Percentiles rank a stretch among this genome's conserved stretches.
These are phyloP conservation scores for Pyrenula massariospora DNA, from an alignment of 495 filamentous ascomycete species.

Conservation along the genomic window DNA sequence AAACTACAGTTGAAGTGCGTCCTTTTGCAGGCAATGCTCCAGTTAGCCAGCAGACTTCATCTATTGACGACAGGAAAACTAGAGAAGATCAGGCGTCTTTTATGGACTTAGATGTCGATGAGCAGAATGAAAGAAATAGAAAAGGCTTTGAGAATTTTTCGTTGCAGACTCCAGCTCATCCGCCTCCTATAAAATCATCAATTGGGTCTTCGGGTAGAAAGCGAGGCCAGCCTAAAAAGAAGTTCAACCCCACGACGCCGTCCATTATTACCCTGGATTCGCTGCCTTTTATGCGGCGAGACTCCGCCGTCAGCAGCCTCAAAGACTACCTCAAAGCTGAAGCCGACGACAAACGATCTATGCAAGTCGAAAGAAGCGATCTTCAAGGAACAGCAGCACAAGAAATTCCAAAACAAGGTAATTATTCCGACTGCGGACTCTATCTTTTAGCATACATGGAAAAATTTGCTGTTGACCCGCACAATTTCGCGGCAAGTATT, in stretches of 20 bases:
- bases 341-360: slow-evolving; percentile 52
- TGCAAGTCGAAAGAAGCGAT: slow-evolving; percentile 37
- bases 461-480: slow-evolving; percentile 62
- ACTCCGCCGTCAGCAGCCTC: slow-evolving; percentile 47
- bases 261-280: slow-evolving; percentile 87
- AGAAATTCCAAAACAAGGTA: slow-evolving; percentile 65
- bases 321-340: slow-evolving; percentile 70
- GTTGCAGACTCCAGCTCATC: neutral
- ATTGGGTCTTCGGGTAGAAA: neutral
- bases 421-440: slow-evolving; percentile 81
- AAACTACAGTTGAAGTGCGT: neutral
- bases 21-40: slow-evolving; percentile 8
- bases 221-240: neutral
- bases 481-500: slow-evolving; percentile 46
- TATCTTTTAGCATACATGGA: slow-evolving; percentile 75
- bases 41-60: slow-evolving; percentile 4
- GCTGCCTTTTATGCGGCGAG: slow-evolving; percentile 49
- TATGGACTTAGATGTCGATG: neutral
- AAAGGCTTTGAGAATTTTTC: neutral
- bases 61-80: slow-evolving; percentile 5
- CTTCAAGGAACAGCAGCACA: slow-evolving; percentile 57
- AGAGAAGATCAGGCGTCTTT: slow-evolving; percentile 11
- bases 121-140: neutral
- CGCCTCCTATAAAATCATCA: neutral
- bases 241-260: slow-evolving; percentile 17